Evolutionary conservation across 768 basidiomycete genomes (phyloP), one percentile per base, ranked within the genome.

Genomic region (Tulasnella sp.): DNA sequence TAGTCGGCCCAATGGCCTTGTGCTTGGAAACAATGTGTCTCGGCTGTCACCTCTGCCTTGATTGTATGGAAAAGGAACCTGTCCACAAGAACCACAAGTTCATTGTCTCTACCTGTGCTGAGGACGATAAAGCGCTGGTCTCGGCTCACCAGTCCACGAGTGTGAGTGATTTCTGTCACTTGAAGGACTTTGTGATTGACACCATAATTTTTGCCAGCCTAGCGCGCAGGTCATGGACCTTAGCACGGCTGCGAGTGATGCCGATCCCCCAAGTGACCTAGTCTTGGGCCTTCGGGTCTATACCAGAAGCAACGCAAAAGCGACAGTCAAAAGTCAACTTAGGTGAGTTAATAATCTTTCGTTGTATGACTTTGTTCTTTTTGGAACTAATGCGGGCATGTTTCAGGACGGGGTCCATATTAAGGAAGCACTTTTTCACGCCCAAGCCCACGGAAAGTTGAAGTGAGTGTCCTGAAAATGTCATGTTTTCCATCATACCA

Each of bases 211-310:
- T 3, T 24, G 21, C 48, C 19, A 48, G 48, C 21, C 24, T 52
- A 5, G 52, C 1, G 10, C 52, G 21, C 52, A 52, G 52, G 62
- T 14, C 31, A 24, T 56, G 34, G 24, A 48, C 44, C 8, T 18
- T 44, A 44, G 16, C 16, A 18, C 44, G 14, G 44, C 16, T 16
- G 12, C 19, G 46, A 14, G 34, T 6, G 75, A 75, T 14, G 31
- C 18, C 39, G 19, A 46, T 19, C 40, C 46, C 27, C 19, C 44
- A 21, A 68, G 62, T 34, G 62, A 68, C 34, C 27, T 68, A 4
- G 34, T 68, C 62, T 7, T 75, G 12, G 75, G 75, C 1, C 56
- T 77, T 34, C 76, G 76, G 18, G 62, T 77, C n/a, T 77, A 77
- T 27, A 68, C 76, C 34, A 39, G 19, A 31, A 62, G 68, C 31